Evolutionary conservation across 371 early-diverging fungal species (phyloP).

Genomic region (Fennellomyces sp.): DNA sequence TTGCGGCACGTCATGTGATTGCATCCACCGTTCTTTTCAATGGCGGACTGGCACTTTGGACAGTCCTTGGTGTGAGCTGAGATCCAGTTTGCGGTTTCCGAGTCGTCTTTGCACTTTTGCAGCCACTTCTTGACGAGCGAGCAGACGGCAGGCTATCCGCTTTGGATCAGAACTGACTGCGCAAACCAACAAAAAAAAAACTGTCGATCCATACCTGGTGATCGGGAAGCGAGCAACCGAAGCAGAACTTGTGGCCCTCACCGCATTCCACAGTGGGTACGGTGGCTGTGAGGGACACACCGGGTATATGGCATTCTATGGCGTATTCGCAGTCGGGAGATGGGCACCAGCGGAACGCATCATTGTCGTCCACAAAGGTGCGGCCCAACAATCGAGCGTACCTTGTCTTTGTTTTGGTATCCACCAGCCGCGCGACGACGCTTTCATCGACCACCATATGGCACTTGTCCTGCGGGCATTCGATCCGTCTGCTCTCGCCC

Average conservation of each 20-base stretch:
- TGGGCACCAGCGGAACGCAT: conserved; percentile 86
- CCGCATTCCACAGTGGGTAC: conserved; percentile 84
- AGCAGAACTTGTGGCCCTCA: conserved; percentile 83
- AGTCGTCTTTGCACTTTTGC: conserved; percentile 93
- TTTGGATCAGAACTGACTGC: background rate
- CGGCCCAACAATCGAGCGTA: conserved; percentile 68
- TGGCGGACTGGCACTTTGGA: conserved; percentile 84
- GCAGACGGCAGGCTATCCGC: conserved; percentile 77
- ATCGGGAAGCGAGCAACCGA: conserved; percentile 81
- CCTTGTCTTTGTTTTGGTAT: conserved; percentile 48
- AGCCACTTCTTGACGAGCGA: conserved; percentile 80
- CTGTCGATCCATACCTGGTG: conserved; percentile 59
- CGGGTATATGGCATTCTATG: conserved; percentile 78
- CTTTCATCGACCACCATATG: conserved; percentile 71
- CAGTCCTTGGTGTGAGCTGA: conserved; percentile 94
- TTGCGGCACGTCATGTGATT: conserved; percentile 90
- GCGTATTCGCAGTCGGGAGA: conserved; percentile 91
- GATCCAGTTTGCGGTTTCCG: conserved; percentile 95
- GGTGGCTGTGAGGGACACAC: conserved; percentile 57
- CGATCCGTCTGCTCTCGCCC: conserved; percentile 78
- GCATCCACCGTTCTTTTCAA: conserved; percentile 96
- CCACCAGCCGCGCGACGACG: conserved; percentile 65
- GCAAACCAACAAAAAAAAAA: background rate
- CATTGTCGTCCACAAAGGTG: conserved; percentile 84
- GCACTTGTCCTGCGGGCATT: conserved; percentile 79